Evolutionary conservation across 495 filamentous ascomycete species (phyloP).

Genomic region (Aspergillus sclerotioniger): DNA sequence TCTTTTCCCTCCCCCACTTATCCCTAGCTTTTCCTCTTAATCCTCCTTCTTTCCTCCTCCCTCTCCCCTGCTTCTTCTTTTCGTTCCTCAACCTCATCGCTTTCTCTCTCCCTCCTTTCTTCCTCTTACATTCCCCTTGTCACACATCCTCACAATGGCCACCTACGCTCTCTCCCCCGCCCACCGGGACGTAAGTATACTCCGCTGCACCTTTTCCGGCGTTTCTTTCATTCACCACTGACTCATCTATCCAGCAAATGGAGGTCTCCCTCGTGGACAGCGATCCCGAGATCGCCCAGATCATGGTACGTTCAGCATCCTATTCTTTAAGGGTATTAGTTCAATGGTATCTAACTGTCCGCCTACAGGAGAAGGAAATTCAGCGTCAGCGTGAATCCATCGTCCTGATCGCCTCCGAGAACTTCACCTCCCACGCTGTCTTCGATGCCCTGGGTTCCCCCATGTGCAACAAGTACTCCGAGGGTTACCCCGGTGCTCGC

Average conservation of each 20-base stretch:
- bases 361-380: conserved; percentile 80
- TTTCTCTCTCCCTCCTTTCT: conserved; percentile 12
- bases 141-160: conserved; percentile 42
- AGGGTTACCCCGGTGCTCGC: conserved; percentile 95
- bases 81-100: conserved; percentile 18
- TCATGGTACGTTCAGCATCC: conserved; percentile 68
- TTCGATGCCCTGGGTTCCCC: conserved; percentile 94
- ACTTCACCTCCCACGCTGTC: conserved; percentile 97
- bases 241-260: conserved; percentile 73
- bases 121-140: conserved; percentile 13
- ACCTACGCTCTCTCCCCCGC: conserved; percentile 84
- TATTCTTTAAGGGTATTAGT: too few species aligned
- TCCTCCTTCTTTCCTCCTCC: conserved; percentile 8
- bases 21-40: conserved; percentile 1
- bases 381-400: conserved; percentile 97
- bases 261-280: conserved; percentile 78
- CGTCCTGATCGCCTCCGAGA: conserved; percentile 98
- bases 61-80: conserved; percentile 12
- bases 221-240: conserved; percentile 35
- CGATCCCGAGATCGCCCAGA: conserved; percentile 88
- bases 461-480: conserved; percentile 99
- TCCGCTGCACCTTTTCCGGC: conserved; percentile 8
- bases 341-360: conserved; percentile 1
- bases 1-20: conserved; percentile 7
- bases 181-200: conserved; percentile 76